Evolutionary conservation across 2,329 filamentous ascomycete species (phyloP).

Genomic region (Shiraia sp.): DNA sequence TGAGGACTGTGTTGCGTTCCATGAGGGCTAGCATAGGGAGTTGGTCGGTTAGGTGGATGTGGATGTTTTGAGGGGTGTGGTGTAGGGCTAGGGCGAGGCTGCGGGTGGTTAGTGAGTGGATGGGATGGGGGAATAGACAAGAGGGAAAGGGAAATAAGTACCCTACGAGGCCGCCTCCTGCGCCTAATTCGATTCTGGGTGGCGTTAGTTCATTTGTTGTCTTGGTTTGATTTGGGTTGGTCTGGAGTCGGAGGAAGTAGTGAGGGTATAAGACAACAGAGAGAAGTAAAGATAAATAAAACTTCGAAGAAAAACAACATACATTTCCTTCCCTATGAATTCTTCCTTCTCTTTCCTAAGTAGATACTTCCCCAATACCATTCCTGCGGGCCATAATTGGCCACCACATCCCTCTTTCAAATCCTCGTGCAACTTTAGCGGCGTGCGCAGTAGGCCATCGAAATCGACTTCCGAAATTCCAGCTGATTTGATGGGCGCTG

Average conservation of each 20-base stretch:
- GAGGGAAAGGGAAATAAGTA: conserved; percentile 24
- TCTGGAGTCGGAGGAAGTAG: no score
- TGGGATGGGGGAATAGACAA: background rate
- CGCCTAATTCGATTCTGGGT: conserved; percentile 81
- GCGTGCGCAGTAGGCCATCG: conserved; percentile 70
- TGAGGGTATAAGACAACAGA: no score
- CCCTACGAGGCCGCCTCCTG: conserved; percentile 85
- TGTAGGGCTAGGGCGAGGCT: conserved; percentile 63
- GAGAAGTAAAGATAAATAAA: no score
- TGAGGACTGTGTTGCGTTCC: conserved; percentile 83
- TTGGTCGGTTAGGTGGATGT: conserved; percentile 82
- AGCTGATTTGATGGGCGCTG: conserved; percentile 56
- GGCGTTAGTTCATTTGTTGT: conserved; percentile 12
- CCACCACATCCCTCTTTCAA: conserved; percentile 87
- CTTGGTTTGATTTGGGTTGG: no score
- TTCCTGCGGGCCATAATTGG: conserved; percentile 91
- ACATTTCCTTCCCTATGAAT: conserved; percentile 73
- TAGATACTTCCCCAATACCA: conserved; percentile 85
- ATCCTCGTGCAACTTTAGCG: conserved; percentile 81
- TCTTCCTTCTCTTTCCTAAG: conserved; percentile 70
- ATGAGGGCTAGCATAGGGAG: conserved; percentile 82
- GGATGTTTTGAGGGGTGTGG: conserved; percentile 57
- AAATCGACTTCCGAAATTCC: conserved; percentile 64
- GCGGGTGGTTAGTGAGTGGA: background rate
- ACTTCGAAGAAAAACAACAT: conserved; percentile 50